Evolutionary conservation across 306 rosid genomes (phyloP).

Genomic region (Mimosa bimucronata): DNA sequence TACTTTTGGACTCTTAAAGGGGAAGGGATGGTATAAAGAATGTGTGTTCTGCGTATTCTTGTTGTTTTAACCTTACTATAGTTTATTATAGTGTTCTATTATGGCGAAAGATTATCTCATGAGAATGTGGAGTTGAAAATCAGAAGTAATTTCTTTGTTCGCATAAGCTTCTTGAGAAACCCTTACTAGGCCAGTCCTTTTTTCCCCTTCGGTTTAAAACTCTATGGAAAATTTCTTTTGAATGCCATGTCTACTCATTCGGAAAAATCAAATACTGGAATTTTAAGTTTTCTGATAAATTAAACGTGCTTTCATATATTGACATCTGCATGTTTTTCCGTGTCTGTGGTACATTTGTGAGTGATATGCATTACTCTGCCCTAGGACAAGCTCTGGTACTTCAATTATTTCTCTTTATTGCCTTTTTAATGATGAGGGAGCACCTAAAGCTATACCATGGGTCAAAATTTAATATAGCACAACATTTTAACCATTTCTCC

Average conservation of each 20-base stretch:
- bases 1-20: background rate
- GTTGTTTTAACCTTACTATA: background rate
- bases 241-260: background rate
- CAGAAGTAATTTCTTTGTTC: background rate
- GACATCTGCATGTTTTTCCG: background rate
- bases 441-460: background rate
- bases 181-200: background rate
- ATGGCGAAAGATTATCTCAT: background rate
- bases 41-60: background rate
- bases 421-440: background rate
- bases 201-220: background rate
- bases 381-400: too few relatives aligned
- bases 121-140: background rate
- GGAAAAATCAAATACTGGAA: background rate
- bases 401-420: too few relatives aligned
- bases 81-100: background rate
- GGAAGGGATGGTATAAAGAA: background rate
- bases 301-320: background rate
- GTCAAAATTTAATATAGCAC: background rate
- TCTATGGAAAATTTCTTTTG: background rate
- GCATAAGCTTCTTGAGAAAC: constrained; percentile 1
- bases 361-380: background rate
- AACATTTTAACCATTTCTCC: background rate
- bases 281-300: background rate
- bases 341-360: background rate